Evolutionary conservation across 2,329 filamentous ascomycete species (phyloP).

Genomic region (Basipetospora chlamydospora): DNA sequence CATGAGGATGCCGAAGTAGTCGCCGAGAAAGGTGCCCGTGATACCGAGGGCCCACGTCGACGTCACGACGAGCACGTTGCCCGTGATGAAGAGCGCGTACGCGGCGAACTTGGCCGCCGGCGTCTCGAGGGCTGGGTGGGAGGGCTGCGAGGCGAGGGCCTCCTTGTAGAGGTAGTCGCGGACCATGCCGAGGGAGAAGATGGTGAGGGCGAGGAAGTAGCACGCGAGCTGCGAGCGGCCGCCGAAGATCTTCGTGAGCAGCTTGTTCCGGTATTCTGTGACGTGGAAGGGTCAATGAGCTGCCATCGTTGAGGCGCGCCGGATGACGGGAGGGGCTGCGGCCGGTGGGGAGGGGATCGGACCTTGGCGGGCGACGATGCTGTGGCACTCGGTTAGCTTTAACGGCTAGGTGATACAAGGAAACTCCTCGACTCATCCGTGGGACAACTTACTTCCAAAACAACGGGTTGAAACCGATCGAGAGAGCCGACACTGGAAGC

Average conservation of each 20-base stretch:
- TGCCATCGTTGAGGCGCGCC: too few species aligned
- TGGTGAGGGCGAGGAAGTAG: slow-evolving; percentile 76
- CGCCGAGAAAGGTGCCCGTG: slow-evolving; percentile 89
- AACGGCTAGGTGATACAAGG: slow-evolving; percentile 4
- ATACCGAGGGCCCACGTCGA: slow-evolving; percentile 88
- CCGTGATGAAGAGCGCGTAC: slow-evolving; percentile 54
- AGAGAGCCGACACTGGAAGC: slow-evolving; percentile 58
- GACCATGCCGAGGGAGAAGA: slow-evolving; percentile 83
- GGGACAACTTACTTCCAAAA: slow-evolving; percentile 86
- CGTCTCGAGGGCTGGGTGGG: slow-evolving; percentile 56
- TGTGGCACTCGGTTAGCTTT: slow-evolving; percentile 26
- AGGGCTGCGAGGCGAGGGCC: slow-evolving; percentile 62
- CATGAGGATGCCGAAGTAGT: slow-evolving; percentile 98
- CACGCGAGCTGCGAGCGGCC: slow-evolving; percentile 68
- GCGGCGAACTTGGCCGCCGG: slow-evolving; percentile 47
- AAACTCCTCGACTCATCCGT: neutral
- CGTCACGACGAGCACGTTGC: slow-evolving; percentile 74
- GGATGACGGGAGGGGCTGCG: slow-evolving; percentile 8
- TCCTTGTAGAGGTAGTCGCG: slow-evolving; percentile 80
- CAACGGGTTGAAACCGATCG: slow-evolving; percentile 92
- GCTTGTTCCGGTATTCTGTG: slow-evolving; percentile 78
- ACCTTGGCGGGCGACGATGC: slow-evolving; percentile 75
- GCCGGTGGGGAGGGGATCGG: slow-evolving; percentile 9
- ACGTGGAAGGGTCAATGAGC: too few species aligned
- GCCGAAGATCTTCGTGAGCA: slow-evolving; percentile 74